Evolutionary conservation across 148 eudicot species (phyloP).

Genomic region (Pharnaceum exiguum): DNA sequence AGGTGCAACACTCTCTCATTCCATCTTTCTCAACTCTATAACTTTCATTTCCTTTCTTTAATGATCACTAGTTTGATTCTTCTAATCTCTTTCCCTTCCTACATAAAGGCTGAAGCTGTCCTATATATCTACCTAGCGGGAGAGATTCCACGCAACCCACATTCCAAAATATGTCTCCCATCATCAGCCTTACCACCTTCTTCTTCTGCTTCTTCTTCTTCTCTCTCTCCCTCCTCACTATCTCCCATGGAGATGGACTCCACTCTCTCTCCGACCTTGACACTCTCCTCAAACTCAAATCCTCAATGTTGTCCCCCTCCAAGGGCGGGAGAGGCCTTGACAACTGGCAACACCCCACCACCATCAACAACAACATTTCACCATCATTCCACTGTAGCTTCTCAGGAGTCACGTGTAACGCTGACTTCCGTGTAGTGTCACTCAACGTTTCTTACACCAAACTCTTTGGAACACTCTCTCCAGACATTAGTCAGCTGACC

Average conservation of each 20-base stretch:
- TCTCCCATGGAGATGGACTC: not conserved
- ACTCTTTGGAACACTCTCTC: conserved; percentile 43
- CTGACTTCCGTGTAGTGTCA: conserved; percentile 30
- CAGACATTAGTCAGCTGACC: conserved; percentile 45
- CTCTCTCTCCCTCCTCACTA: not conserved
- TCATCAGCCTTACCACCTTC: not conserved
- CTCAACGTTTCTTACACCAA: conserved; percentile 34
- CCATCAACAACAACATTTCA: not conserved
- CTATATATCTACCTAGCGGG: not conserved
- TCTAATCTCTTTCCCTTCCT: conserved; percentile 23
- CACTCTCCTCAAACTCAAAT: conserved; percentile 39
- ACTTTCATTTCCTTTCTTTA: not conserved
- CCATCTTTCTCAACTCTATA: not conserved
- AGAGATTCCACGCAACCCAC: not conserved
- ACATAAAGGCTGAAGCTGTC: conserved; percentile 1
- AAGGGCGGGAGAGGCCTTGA: conserved; percentile 27
- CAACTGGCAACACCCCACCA: conserved; percentile 37
- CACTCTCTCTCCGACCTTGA: conserved; percentile 40
- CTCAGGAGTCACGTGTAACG: conserved; percentile 64
- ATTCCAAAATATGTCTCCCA: not conserved
- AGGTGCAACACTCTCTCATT: not conserved
- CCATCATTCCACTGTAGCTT: conserved; percentile 58
- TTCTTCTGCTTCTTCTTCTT: not conserved
- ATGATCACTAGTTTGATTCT: conserved; percentile 21
- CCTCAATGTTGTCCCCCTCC: conserved; percentile 32